Evolutionary conservation across 192 early-diverging fungal genomes (phyloP).

Genomic region (Phlyctochytrium bullatum): DNA sequence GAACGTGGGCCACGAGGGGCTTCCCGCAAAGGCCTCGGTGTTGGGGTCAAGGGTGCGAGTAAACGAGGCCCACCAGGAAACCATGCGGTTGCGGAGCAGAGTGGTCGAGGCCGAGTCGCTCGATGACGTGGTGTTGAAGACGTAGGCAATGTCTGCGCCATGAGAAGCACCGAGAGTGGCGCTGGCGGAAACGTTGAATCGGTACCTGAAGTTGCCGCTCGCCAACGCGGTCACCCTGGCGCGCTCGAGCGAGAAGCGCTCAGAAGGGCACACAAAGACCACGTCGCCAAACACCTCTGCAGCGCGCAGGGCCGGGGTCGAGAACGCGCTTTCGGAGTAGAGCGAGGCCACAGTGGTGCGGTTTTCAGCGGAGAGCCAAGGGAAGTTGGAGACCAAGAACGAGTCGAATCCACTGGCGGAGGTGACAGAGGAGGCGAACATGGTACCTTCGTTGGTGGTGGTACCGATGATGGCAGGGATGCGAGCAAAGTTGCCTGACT

Average conservation of each 20-base stretch:
- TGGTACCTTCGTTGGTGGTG: conserved; percentile 1
- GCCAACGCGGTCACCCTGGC: not conserved
- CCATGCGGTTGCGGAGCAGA: not conserved
- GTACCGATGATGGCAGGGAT: not conserved
- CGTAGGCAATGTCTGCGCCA: not conserved
- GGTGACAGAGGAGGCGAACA: not conserved
- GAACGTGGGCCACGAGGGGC: too few species aligned
- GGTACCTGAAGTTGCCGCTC: not conserved
- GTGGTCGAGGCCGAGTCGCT: not conserved
- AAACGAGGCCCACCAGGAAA: not conserved
- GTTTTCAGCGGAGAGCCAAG: not conserved
- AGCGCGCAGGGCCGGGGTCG: not conserved
- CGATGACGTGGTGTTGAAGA: not conserved
- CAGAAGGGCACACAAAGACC: not conserved
- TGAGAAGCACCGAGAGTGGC: not conserved
- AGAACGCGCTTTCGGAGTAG: not conserved
- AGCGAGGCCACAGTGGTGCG: not conserved
- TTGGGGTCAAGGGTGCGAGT: not conserved
- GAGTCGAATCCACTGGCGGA: not conserved
- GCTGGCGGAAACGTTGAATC: not conserved
- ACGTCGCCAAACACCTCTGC: not conserved
- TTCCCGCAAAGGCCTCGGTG: too few species aligned
- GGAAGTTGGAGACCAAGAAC: not conserved
- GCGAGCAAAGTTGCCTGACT: not conserved
- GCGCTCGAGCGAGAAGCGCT: not conserved